Conservation (phyloP, 805 yeast species). For the Candida methanosorbosa region DNA sequence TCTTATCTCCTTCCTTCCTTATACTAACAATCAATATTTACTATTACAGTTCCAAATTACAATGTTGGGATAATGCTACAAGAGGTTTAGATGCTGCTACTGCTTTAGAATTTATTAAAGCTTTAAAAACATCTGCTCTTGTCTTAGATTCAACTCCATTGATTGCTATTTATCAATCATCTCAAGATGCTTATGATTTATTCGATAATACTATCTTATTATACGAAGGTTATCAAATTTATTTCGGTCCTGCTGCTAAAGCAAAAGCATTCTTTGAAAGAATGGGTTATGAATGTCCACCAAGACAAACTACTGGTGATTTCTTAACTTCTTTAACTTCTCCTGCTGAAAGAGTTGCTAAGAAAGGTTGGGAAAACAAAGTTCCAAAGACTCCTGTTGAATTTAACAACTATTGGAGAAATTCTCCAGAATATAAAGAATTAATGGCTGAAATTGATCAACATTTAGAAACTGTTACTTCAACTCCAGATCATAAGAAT, state of each 20-base stretch:
- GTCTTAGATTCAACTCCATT: constrained; percentile 40
- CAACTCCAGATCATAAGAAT: background rate
- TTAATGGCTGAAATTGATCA: constrained; percentile 29
- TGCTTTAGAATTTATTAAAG: constrained; percentile 54
- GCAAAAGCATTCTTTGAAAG: constrained; percentile 31
- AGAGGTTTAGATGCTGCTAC: constrained; percentile 69
- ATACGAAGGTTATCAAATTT: constrained; percentile 37
- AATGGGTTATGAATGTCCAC: constrained; percentile 40
- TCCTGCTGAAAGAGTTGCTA: constrained; percentile 22
- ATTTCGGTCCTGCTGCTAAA: constrained; percentile 25
- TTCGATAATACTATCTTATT: constrained; percentile 33
- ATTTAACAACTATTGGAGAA: constrained; percentile 31
- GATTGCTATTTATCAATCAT: constrained; percentile 41
- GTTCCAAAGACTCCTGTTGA: constrained; percentile 33
- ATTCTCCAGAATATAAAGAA: constrained; percentile 22
- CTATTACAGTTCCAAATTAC: constrained; percentile 23
- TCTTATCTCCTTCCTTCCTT: background rate
- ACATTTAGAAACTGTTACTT: constrained; percentile 3
- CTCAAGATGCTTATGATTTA: constrained; percentile 35
- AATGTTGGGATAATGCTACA: constrained; percentile 63
- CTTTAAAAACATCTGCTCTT: constrained; percentile 47
- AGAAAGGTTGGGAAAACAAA: constrained; percentile 26
- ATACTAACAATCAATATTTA: no score
- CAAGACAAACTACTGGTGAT: constrained; percentile 40
- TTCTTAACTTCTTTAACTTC: constrained; percentile 30